Evolutionary conservation across 768 basidiomycete species (phyloP).

Genomic region (Boletus insuetus): DNA sequence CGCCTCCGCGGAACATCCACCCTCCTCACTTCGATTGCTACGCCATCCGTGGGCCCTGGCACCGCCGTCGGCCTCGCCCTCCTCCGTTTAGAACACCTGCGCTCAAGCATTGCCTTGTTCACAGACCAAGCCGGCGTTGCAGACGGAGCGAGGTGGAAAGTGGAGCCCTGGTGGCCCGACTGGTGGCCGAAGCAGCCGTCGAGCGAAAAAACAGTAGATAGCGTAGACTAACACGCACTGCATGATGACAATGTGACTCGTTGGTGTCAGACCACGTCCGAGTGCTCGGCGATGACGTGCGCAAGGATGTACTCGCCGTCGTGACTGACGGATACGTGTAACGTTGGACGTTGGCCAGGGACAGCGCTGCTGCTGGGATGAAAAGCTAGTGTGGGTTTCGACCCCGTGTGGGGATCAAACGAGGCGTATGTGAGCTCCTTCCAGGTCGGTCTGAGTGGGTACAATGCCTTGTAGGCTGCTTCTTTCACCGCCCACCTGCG

Average conservation of each 20-base stretch:
- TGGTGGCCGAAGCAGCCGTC: conserved; percentile 50
- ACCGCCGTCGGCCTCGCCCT: conserved; percentile 71
- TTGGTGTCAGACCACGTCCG: conserved; percentile 24
- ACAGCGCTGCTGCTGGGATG: background rate
- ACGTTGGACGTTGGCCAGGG: conserved; percentile 6
- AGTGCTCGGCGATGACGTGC: conserved; percentile 61
- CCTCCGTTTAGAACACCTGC: conserved; percentile 69
- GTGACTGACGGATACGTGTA: conserved; percentile 78
- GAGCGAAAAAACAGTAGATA: conserved; percentile 16
- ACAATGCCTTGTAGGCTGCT: conserved; percentile 83
- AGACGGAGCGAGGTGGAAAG: conserved; percentile 33
- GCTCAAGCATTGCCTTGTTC: conserved; percentile 23
- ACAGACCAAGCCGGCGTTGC: conserved; percentile 7
- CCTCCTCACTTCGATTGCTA: conserved; percentile 55
- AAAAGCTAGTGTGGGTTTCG: conserved; percentile 44
- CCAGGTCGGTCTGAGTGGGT: conserved; percentile 68
- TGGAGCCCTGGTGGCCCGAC: conserved; percentile 67
- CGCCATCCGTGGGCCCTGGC: conserved; percentile 15
- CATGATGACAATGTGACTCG: conserved; percentile 1
- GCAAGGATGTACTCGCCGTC: conserved; percentile 77
- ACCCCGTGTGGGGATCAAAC: conserved; percentile 30
- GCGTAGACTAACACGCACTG: conserved; percentile 15
- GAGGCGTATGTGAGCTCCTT: conserved; percentile 60
- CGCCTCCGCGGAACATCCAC: conserved; percentile 75
- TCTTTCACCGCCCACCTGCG: conserved; percentile 82